Evolutionary conservation across 768 basidiomycete genomes (phyloP), one percentile per base, ranked within the genome.

Genomic region (Lentinula lateritia): DNA sequence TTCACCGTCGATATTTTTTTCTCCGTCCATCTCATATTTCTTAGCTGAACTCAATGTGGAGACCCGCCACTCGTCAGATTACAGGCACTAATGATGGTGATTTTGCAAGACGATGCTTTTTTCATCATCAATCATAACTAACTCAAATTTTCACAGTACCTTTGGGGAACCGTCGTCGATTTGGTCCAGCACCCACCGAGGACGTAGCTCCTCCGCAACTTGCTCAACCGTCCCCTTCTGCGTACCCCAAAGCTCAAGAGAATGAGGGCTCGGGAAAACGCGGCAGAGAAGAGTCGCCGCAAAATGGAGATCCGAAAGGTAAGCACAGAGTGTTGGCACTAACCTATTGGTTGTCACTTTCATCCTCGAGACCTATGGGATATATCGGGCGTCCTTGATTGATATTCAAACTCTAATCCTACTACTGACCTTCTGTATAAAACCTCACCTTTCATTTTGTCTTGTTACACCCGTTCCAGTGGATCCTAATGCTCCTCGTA

Each of bases 21-120:
- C n/a, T 61, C 61, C 38, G 35, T 46, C 1, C 20, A n/a, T 23
- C 35, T 23, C 55, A 45, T 64, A 63, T 74, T 76, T 75, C 75
- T 74, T 74, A 73, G 69, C 72, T 74, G 70, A 18, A 74, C 68
- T 28, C 28, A 65, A 92, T 93, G 92, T 93, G 92, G 90, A 88
- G 87, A 75, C 91, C 91, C 61, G 90, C 92, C 64, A 92, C 92
- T 61, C 87, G 87, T 66, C 89, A 93, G 75, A 90, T 95, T 34
- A 92, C 92, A 42, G 95, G 94, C 61, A 95, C 94, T 20, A 97
- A 97, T 67, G 94, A 96, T 50, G 90, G 93, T 92, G 42, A 68
- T 85, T 75, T 36, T 48, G n/a, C n/a, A 43, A 53, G 13, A 9
- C 52, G 59, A 58, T 18, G 41, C 53, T 65, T 45, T 61, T 52